phyloP scores from a whole-genome alignment of 176 grass and related monocot genomes.

The Juncus effusus region DNA sequence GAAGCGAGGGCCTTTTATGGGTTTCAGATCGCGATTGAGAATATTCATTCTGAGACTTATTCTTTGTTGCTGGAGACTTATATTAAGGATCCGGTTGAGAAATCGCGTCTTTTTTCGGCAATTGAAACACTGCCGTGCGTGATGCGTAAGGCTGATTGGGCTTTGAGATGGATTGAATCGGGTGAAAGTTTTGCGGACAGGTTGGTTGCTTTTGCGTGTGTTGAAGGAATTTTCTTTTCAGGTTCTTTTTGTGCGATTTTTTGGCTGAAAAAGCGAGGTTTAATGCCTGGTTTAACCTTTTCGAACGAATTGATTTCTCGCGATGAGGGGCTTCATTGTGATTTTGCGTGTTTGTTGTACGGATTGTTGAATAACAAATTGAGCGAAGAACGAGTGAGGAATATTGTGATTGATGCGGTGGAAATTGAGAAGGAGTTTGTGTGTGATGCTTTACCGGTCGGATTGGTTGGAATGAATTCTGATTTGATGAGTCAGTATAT shows the following conservation, averaged over 20 bases:
- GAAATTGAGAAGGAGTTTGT: slow-evolving; percentile 85
- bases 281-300: slow-evolving; percentile 95
- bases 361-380: slow-evolving; percentile 51
- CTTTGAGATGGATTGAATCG: slow-evolving; percentile 73
- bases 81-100: slow-evolving; percentile 63
- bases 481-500: slow-evolving; percentile 69
- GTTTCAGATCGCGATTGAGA: slow-evolving; percentile 96
- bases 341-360: slow-evolving; percentile 92
- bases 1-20: slow-evolving; percentile 90
- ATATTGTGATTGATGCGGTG: slow-evolving; percentile 60
- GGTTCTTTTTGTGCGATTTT: slow-evolving; percentile 95
- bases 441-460: slow-evolving; percentile 63
- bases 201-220: slow-evolving; percentile 74
- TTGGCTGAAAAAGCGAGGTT: slow-evolving; percentile 91
- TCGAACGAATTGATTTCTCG: slow-evolving; percentile 99
- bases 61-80: slow-evolving; percentile 80
- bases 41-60: slow-evolving; percentile 98
- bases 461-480: slow-evolving; percentile 70
- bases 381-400: slow-evolving; percentile 43
- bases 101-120: slow-evolving; percentile 73
- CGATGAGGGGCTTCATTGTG: slow-evolving; percentile 94
- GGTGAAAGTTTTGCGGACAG: slow-evolving; percentile 70
- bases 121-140: slow-evolving; percentile 68
- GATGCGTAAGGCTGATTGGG: slow-evolving; percentile 73
- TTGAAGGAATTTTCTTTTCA: slow-evolving; percentile 96